phyloP scores from a whole-genome alignment of 768 basidiomycete genomes.

The Pulveroboletus sp. region DNA sequence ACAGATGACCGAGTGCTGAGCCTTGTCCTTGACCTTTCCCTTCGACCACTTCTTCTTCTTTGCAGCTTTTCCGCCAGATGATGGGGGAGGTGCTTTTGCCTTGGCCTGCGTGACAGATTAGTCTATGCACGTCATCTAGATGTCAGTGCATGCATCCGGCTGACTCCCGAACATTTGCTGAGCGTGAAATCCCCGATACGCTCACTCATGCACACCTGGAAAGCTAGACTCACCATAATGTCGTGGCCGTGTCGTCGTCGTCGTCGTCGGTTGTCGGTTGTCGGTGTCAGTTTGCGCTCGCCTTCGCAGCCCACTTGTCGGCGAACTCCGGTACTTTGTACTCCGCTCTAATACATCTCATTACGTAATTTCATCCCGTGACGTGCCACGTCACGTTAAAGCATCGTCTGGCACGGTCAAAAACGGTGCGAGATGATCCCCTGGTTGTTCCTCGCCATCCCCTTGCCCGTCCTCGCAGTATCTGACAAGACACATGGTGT shows the following conservation, averaged over 20 bases:
- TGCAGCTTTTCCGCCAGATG: conserved; percentile 77
- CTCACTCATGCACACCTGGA: background rate
- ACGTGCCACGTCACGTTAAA: conserved; percentile 1
- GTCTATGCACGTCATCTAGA: conserved; percentile 16
- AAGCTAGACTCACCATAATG: conserved; percentile 28
- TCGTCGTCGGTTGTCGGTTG: conserved; percentile 19
- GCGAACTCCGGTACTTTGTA: conserved; percentile 16
- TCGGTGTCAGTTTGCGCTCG: background rate
- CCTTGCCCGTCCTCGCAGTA: conserved; percentile 37
- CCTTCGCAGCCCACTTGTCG: conserved; percentile 1
- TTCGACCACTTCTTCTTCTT: conserved; percentile 99
- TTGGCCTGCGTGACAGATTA: conserved; percentile 53
- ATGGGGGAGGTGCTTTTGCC: conserved; percentile 62
- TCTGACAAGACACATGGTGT: conserved; percentile 55
- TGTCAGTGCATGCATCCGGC: conserved; percentile 21
- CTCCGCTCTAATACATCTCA: conserved; percentile 15
- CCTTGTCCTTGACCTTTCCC: conserved; percentile 99
- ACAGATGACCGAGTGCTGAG: conserved; percentile 90
- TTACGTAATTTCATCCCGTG: conserved; percentile 21
- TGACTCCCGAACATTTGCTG: conserved; percentile 4
- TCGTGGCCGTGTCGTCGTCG: conserved; percentile 19
- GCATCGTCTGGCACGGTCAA: background rate
- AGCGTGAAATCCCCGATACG: background rate
- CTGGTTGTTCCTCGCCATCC: conserved; percentile 42
- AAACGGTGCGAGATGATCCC: conserved; percentile 37